Conservation (phyloP, 805 yeast species). For the Pichia nanzhaoensis region DNA sequence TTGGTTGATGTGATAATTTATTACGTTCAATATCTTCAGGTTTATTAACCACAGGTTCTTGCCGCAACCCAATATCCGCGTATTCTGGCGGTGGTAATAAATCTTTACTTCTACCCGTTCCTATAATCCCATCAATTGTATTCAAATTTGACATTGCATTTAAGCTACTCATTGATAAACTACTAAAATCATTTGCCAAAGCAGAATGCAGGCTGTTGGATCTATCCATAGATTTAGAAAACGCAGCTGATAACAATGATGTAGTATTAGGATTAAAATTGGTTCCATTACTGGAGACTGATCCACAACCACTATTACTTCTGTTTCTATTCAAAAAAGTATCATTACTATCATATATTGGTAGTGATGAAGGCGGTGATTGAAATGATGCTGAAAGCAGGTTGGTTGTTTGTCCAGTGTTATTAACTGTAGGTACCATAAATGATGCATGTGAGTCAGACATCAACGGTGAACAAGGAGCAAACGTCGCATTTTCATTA, state of each 20-base stretch:
- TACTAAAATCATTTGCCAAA: constrained; percentile 5
- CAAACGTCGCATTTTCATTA: constrained; percentile 36
- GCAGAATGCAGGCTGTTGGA: constrained; percentile 4
- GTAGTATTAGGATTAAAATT: neutral
- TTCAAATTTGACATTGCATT: neutral
- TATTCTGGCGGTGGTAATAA: constrained; percentile 6
- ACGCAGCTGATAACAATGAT: constrained; percentile 10
- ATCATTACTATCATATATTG: neutral
- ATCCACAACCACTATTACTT: neutral
- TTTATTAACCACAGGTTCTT: too few relatives aligned
- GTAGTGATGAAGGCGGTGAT: neutral
- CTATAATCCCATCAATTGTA: constrained; percentile 9
- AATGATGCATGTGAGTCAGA: constrained; percentile 19
- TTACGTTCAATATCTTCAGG: too few relatives aligned
- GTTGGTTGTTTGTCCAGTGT: constrained; percentile 28
- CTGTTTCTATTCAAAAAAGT: neutral
- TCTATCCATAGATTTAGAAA: constrained; percentile 6
- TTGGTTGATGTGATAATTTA: neutral
- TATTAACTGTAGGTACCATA: neutral
- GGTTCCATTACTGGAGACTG: neutral
- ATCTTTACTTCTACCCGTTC: neutral
- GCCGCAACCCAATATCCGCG: neutral
- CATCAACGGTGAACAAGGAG: constrained; percentile 41
- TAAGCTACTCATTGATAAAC: neutral
- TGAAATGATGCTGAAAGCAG: constrained; percentile 9